Base-by-base conservation (phyloP, 495 filamentous ascomycete genomes). In the Hypoxylon crocopeplum region DNA sequence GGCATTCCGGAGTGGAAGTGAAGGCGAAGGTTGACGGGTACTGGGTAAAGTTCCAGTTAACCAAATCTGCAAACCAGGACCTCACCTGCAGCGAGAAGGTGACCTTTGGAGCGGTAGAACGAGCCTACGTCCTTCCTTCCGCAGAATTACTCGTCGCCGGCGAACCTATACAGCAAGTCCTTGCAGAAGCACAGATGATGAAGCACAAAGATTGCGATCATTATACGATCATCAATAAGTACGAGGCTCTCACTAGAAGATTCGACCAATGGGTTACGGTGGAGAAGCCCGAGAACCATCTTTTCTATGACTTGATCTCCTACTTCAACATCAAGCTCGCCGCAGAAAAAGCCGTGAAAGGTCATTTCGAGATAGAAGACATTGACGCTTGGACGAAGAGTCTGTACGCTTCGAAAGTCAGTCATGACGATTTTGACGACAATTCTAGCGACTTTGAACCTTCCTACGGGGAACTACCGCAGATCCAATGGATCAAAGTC, bases 301-400 rank as follows among this genome's bases (percentile, higher is more conserved):
- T 48, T 15, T 5, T 63, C 7, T 20, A 52, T n/a, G 29, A 32
- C 1, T 63, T 63, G n/a, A 21, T 58, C 6, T 57, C 60, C 1
- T 30, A 57, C 19, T 13, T 45, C 29, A 58, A 58, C 22, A 36
- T 58, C 25, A 58, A 53, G 36, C 19, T 63, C 1, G 27, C 53
- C 2, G 21, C 10, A 0, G 7, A 33, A 1, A 19, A 34, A 24
- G 10, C 3, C 1, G 13, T 57, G 10, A 44, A 47, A 3, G n/a
- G 48, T 1, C 6, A 10, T 0, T 48, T 53, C 25, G 21, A 42
- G 7, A 25, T 58, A 1, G 5, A 8, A 1, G 48, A 48, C 0
- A 24, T 53, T 19, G 48, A 32, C 2, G 7, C 20, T 12, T 63
- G 41, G 45, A 10, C 40, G 7, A 13, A 29, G 2, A 4, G n/a